Conservation (phyloP, 768 basidiomycete genomes). For the Russula foetens region DNA sequence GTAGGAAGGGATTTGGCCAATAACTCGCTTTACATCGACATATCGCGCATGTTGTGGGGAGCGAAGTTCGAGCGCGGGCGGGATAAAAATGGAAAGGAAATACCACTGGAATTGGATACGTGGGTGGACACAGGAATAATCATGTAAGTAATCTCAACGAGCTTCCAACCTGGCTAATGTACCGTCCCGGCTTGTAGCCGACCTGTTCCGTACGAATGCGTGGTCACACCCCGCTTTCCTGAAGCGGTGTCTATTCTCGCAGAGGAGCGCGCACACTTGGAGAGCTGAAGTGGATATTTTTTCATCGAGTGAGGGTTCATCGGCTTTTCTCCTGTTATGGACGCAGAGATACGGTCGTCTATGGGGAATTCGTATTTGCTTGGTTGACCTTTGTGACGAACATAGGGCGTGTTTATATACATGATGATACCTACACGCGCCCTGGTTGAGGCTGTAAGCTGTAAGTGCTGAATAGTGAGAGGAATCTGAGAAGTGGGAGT, state of each 20-base stretch:
- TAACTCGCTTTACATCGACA: conserved; percentile 10
- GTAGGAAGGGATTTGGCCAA: conserved; percentile 15
- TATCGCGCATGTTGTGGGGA: conserved; percentile 19
- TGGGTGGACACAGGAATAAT: not conserved
- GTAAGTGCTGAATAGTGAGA: too few species aligned
- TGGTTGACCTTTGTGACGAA: too few species aligned
- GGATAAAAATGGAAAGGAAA: conserved; percentile 9
- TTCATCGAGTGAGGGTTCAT: too few species aligned
- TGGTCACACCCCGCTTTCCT: conserved; percentile 16
- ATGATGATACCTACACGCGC: too few species aligned
- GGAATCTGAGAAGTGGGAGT: too few species aligned
- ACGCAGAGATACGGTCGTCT: too few species aligned
- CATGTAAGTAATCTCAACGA: not conserved
- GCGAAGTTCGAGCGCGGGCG: conserved; percentile 1
- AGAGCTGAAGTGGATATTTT: too few species aligned
- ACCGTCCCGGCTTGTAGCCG: not conserved
- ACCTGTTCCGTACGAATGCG: conserved; percentile 15
- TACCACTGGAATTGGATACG: conserved; percentile 3
- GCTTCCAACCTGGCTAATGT: not conserved
- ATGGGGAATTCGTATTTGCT: too few species aligned
- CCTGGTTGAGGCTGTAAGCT: too few species aligned
- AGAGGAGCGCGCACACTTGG: not conserved
- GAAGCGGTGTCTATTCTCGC: not conserved
- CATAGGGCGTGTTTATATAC: too few species aligned
- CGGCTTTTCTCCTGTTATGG: too few species aligned